These are phyloP conservation scores for Stylonectria norvegica DNA, from an alignment of 2,329 filamentous ascomycete genomes.

Conservation along the genomic window DNA sequence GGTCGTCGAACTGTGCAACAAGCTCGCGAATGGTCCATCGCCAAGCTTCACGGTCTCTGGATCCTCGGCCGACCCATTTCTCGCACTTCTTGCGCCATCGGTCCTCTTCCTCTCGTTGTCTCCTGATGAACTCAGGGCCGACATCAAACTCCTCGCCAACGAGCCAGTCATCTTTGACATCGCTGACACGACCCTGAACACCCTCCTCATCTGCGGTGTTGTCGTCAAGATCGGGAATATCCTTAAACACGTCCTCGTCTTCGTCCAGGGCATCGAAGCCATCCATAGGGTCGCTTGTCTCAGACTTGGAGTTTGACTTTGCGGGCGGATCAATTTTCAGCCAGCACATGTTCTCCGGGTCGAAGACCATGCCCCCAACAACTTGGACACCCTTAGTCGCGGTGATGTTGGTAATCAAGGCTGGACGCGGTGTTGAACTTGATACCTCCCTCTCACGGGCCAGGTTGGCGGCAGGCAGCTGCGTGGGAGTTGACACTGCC, in stretches of 20 bases:
- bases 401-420: slow-evolving; percentile 88
- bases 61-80: slow-evolving; percentile 69
- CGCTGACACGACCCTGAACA: slow-evolving; percentile 52
- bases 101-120: slow-evolving; percentile 88
- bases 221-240: slow-evolving; percentile 89
- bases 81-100: slow-evolving; percentile 86
- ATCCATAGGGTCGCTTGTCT: slow-evolving; percentile 57
- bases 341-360: slow-evolving; percentile 97
- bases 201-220: slow-evolving; percentile 48
- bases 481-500: slow-evolving; percentile 53
- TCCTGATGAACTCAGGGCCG: slow-evolving; percentile 84
- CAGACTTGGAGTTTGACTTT: slow-evolving; percentile 46
- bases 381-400: slow-evolving; percentile 84
- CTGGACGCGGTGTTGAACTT: slow-evolving; percentile 62
- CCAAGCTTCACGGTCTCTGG: slow-evolving; percentile 61
- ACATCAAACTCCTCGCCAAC: slow-evolving; percentile 98
- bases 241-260: slow-evolving; percentile 90
- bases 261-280: slow-evolving; percentile 71
- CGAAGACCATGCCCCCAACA: slow-evolving; percentile 97
- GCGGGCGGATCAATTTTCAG: slow-evolving; percentile 65
- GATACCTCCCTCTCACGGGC: slow-evolving; percentile 54
- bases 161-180: slow-evolving; percentile 72
- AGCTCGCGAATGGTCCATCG: slow-evolving; percentile 72
- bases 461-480: slow-evolving; percentile 38
- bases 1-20: slow-evolving; percentile 42